Evolutionary conservation across 176 grass and related monocot species (phyloP), one percentile per base, ranked within the genome.

Genomic region (Zoysia pacifica): DNA sequence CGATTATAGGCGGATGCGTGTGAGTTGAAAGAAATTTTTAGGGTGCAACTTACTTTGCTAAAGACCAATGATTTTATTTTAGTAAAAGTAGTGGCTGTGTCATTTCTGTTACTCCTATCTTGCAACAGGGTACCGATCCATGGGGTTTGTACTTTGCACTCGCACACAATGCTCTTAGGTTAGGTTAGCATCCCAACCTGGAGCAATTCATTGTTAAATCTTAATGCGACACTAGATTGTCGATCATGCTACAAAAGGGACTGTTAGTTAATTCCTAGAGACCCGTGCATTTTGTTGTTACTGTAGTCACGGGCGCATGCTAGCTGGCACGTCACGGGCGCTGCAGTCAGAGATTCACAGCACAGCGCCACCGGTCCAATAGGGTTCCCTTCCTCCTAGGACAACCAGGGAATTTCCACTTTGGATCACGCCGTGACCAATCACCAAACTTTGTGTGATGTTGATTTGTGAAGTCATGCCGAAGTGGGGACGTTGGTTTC

Each of bases 241-340:
- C 53, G 49, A 36, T 43, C 20, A 15, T 63, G 12, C 41, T 18
- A 50, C 76, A 68, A 80, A 67, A 74, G 70, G 5, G 13, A 13
- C 18, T 19, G 52, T 48, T 86, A 74, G 8, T 80, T 42, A 86
- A 60, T 73, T 68, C 62, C 62, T 80, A 40, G 84, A 86, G 43
- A 68, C 74, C 84, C 44, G 62, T 35, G 51, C 6, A 41, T 12
- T 7, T 18, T 44, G 19, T 37, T 70, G 66, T 13, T 36, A n/a
- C 71, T 48, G 52, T 60, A 51, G 82, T 84, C 73, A 84, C 82
- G 81, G 64, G 64, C 60, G 56, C 59, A 28, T 9, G 13, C 16
- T 49, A 39, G 47, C 59, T 78, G 76, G 10, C 35, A 72, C 56
- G 60, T 85, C 83, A 85, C 84, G 61, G 84, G 76, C 18, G 42